phyloP scores from a whole-genome alignment of 768 basidiomycete genomes.

The Cyclocybe cylindracea region DNA sequence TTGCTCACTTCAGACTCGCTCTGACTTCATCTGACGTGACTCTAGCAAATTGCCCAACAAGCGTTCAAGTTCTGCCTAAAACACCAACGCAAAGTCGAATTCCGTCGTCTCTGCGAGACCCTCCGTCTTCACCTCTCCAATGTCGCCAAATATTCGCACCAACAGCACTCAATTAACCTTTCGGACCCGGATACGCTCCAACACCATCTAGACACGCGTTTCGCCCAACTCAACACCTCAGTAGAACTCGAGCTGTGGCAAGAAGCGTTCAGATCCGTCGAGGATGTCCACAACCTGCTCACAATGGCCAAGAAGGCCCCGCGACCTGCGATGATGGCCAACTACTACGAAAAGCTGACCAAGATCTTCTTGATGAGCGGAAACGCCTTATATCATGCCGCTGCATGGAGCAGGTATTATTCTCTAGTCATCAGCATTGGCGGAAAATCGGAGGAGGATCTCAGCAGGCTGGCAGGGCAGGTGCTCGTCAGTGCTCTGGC shows the following conservation, averaged over 20 bases:
- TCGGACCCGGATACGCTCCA: conserved; percentile 93
- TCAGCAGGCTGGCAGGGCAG: conserved; percentile 81
- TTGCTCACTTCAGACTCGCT: not conserved
- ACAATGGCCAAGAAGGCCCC: conserved; percentile 92
- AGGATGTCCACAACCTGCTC: conserved; percentile 95
- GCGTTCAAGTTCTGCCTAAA: conserved; percentile 96
- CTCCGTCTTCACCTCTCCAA: conserved; percentile 93
- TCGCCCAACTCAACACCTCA: conserved; percentile 93
- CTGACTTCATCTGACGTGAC: conserved; percentile 1
- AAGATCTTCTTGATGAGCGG: conserved; percentile 96
- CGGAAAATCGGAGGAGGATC: conserved; percentile 76
- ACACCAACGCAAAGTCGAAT: conserved; percentile 94
- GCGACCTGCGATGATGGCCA: conserved; percentile 95
- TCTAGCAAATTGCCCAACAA: conserved; percentile 90
- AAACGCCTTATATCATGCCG: conserved; percentile 94
- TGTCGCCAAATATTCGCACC: conserved; percentile 93
- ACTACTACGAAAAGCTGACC: conserved; percentile 97
- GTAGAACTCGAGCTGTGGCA: conserved; percentile 99
- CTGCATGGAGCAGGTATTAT: conserved; percentile 91
- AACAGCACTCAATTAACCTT: conserved; percentile 92
- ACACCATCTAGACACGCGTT: conserved; percentile 95
- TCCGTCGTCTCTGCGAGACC: conserved; percentile 94
- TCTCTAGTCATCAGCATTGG: conserved; percentile 70
- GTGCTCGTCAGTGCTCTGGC: conserved; percentile 92
- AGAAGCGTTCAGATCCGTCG: conserved; percentile 96